phyloP scores from a whole-genome alignment of 208 protist species.

The Acanthamoeba sp. region DNA sequence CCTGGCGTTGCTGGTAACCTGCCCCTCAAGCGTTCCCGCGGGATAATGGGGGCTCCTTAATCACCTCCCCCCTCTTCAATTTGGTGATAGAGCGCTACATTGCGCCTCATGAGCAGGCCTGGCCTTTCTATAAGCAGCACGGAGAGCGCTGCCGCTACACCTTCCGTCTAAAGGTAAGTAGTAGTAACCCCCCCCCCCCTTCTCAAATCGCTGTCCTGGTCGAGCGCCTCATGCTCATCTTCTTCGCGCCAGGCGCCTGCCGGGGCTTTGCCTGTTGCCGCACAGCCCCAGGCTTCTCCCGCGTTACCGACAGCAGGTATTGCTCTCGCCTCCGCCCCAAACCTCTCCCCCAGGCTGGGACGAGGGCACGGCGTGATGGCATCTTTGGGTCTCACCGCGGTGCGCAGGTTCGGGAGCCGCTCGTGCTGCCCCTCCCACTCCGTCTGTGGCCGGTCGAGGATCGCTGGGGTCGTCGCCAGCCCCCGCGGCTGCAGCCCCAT shows the following conservation, averaged over 20 bases:
- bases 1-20: constrained; percentile 21
- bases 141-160: constrained; percentile 31
- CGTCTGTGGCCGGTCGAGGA: neutral
- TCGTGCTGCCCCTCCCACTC: neutral
- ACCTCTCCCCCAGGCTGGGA: too few species aligned
- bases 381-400: too few species aligned
- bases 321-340: too few species aligned
- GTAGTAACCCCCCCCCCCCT: neutral
- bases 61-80: neutral
- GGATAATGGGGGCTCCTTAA: too few species aligned
- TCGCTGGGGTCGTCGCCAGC: neutral
- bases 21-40: too few species aligned
- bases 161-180: constrained; percentile 2
- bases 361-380: too few species aligned
- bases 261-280: too few species aligned
- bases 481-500: neutral
- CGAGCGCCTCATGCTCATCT: too few species aligned
- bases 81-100: neutral
- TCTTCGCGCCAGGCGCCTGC: too few species aligned
- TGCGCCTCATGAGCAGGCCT: neutral
- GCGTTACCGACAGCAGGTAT: too few species aligned
- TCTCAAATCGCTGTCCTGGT: too few species aligned
- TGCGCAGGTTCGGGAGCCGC: neutral
- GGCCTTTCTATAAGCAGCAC: constrained; percentile 23
- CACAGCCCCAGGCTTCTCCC: too few species aligned